These are phyloP conservation scores for Helichrysum umbraculigerum DNA, from an alignment of 129 eudicot genomes.

Conservation along the genomic window DNA sequence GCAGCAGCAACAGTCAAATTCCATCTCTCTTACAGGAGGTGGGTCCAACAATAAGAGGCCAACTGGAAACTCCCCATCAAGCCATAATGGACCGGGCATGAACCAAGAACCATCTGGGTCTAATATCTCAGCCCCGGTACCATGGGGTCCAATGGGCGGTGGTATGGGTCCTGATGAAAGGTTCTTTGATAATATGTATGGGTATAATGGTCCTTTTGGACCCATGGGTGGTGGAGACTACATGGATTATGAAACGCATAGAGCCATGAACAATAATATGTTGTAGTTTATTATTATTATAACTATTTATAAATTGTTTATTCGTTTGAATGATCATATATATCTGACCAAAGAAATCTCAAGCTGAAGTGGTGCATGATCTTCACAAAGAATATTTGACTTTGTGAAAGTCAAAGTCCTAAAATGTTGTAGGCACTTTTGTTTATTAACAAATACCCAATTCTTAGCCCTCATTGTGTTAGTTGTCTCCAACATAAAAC, in stretches of 20 bases:
- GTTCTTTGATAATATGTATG: constrained; percentile 72
- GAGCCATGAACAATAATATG: constrained; percentile 66
- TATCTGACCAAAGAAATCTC: constrained; percentile 5
- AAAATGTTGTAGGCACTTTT: not conserved
- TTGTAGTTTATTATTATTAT: constrained; percentile 35
- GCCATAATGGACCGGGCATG: constrained; percentile 43
- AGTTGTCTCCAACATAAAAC: no score
- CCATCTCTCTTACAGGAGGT: constrained; percentile 66
- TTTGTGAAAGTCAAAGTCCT: constrained; percentile 23
- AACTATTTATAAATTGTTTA: constrained; percentile 18
- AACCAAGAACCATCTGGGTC: constrained; percentile 81
- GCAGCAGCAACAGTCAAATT: constrained; percentile 41
- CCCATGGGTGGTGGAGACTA: constrained; percentile 60
- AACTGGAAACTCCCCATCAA: constrained; percentile 63
- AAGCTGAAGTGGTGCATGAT: constrained; percentile 9
- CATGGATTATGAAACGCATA: constrained; percentile 66
- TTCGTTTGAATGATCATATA: constrained; percentile 8
- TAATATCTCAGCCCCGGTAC: constrained; percentile 48
- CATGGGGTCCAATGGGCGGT: constrained; percentile 70
- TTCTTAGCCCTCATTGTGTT: no score
- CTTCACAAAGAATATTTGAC: constrained; percentile 25
- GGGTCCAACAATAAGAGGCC: constrained; percentile 53
- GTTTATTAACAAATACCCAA: not conserved
- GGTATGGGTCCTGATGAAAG: constrained; percentile 55
- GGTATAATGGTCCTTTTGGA: constrained; percentile 58